Conservation (phyloP, 192 early-diverging fungal genomes). For the Coemansia sp. region DNA sequence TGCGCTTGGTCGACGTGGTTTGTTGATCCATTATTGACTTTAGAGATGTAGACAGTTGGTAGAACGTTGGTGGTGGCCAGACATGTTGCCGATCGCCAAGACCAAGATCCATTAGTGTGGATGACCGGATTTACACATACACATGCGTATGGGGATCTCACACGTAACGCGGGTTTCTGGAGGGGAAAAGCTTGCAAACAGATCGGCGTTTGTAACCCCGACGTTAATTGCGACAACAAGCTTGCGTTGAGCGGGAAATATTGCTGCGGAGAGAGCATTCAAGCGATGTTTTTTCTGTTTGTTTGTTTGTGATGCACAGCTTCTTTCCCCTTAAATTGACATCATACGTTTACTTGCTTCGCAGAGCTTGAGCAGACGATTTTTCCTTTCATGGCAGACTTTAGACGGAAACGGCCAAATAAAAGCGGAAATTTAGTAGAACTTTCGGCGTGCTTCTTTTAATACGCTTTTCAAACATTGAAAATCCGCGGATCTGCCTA, state of each 20-base stretch:
- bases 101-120: no score
- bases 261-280: background rate
- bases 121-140: background rate
- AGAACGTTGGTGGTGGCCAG: no score
- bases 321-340: no score
- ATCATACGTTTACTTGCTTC: no score
- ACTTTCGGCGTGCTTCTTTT: background rate
- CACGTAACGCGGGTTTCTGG: background rate
- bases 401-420: background rate
- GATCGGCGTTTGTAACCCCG: background rate
- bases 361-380: no score
- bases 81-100: no score
- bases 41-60: no score
- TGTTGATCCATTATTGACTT: no score
- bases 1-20: no score
- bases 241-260: background rate
- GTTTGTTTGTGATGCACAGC: no score
- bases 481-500: background rate
- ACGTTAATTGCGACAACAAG: background rate
- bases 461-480: background rate
- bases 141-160: background rate
- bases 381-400: background rate
- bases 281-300: no score
- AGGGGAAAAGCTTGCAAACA: background rate
- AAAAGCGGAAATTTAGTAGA: background rate